Evolutionary conservation across 202 grass and related monocot genomes (phyloP), one percentile per base, ranked within the genome.

Genomic region (Saccharum hybrid): DNA sequence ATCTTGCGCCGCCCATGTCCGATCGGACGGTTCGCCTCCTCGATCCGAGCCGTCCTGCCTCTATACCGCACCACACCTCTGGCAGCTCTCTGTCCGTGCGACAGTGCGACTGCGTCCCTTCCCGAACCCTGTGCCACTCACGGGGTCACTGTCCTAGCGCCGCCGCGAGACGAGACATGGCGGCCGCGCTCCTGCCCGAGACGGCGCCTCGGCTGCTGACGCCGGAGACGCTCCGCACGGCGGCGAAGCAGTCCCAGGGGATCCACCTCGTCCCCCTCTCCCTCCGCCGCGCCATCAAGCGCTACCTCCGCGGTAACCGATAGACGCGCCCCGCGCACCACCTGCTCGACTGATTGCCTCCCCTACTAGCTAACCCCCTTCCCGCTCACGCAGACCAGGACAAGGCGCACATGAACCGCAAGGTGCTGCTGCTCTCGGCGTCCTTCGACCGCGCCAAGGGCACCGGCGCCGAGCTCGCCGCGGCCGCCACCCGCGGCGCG

Each of bases 251-350:
- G 74, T 98, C 95, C 13, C 79, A 91, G 83, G 92, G 92, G 11
- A 93, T 98, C 74, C 88, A 90, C 67, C 87, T 87, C 66, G 83
- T 98, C 12, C 90, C 95, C 37, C 85, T 95, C 77, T 81, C 89
- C 52, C 95, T 98, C 83, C 92, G 95, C 46, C 89, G 89, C 71
- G 87, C 96, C 83, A 96, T 98, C 81, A 98, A 96, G 83, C 89
- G 92, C 78, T 96, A 90, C 85, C 86, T 98, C 26, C 90, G 89
- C 52, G 96, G 96, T 98, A 74, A 74, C 3, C 21, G 0, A 30
- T 18, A 1, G 12, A 12, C 13, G 0, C 40, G 6, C 6, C 43
- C 6, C 14, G 75, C 85, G n/a, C 76, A 33, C 81, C 57, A 84
- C 71, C 67, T 86, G 76, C 77, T 87, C 84, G 83, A 81, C 69